These are phyloP conservation scores for Fraxinus excelsior DNA, from an alignment of 257 asterid genomes.

Conservation along the genomic window DNA sequence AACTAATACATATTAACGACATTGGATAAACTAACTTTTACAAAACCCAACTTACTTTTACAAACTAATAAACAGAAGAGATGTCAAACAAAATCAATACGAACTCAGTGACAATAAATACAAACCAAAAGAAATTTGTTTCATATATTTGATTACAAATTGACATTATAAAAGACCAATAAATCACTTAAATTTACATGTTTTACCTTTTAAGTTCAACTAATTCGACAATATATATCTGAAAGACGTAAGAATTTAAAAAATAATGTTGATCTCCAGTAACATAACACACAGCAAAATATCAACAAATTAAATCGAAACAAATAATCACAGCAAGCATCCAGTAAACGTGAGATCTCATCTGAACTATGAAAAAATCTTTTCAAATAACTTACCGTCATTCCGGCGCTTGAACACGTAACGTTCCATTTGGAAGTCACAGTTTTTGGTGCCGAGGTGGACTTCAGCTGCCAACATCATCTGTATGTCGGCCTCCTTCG, in stretches of 20 bases:
- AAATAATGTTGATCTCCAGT: neutral
- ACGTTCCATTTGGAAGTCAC: conserved; percentile 47
- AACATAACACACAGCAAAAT: neutral
- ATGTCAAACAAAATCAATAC: neutral
- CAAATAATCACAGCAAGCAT: neutral
- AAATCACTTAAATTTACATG: neutral
- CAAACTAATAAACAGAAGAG: neutral
- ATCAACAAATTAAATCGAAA: neutral
- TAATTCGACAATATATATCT: neutral
- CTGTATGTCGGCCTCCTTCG: conserved; percentile 43
- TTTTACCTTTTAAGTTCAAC: neutral
- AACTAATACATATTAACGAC: no score
- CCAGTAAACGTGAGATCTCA: neutral
- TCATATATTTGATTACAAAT: neutral
- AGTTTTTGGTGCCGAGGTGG: conserved; percentile 48
- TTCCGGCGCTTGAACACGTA: conserved; percentile 47
- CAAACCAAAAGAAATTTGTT: neutral
- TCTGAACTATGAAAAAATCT: neutral
- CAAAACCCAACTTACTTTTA: no score
- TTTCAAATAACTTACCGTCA: conserved; percentile 27
- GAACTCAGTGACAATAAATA: neutral
- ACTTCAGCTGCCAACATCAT: conserved; percentile 53
- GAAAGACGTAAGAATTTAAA: neutral
- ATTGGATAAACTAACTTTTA: neutral
- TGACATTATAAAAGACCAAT: neutral